Base-by-base conservation (phyloP, 805 yeast species). In the Suhomyces sp. region DNA sequence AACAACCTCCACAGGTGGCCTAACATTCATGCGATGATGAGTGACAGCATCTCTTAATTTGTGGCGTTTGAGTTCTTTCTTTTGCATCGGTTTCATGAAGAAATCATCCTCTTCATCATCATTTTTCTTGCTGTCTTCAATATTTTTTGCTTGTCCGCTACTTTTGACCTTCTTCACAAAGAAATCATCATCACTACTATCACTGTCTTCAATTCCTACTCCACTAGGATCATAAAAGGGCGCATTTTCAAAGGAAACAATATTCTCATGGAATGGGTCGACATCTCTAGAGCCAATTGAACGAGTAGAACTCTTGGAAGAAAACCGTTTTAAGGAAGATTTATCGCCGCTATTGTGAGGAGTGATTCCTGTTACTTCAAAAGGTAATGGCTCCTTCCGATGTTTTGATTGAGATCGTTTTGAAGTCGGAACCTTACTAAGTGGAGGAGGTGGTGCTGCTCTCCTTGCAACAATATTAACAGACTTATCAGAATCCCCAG, bases 1-100 rank as follows among this genome's bases (percentile, higher is more conserved):
- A 19, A 93, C 83, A 26, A 86, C 95, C 52, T 91, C 98, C 1
- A 95, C 83, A 0, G 98, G 88, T 2, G 99, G 99, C 55, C 99
- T 78, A 11, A 93, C 82, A 6, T 83, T 80, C 87, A 66, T 60
- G 4, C 45, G 32, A 35, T 38, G 22, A 26, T 38, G 33, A 20
- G 18, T 7, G 29, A 27, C n/a, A 11, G 28, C 12, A 14, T 4
- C 28, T 5, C 5, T 17, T 11, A n/a, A n/a, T 23, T 23, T 4
- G 13, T 25, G 25, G 27, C 25, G 33, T 28, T 24, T 7, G 15
- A 36, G 13, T 14, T 21, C 6, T 19, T 12, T n/a, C 31, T 26
- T 5, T 10, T 10, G 19, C 24, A 38, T 28, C 4, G 47, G 37
- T 14, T 39, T 35, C 46, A 50, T 35, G 19, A 51, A 48, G 23